phyloP scores from a whole-genome alignment of 1,284 basidiomycete species.

The Cutaneotrichosporon sp. region DNA sequence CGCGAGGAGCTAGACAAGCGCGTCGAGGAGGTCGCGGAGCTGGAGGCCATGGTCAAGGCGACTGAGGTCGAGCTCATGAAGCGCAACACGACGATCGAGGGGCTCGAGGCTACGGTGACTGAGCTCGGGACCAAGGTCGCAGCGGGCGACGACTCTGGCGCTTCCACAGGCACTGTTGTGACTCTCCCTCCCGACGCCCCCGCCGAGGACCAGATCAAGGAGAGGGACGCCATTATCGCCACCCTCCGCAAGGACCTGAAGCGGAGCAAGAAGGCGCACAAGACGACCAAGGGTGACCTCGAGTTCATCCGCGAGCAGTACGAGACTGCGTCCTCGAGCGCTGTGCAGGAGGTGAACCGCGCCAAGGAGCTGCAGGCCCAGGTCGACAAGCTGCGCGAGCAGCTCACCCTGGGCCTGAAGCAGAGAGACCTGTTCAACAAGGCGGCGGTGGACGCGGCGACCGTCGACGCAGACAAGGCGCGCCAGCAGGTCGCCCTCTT shows the following conservation, averaged over 20 bases:
- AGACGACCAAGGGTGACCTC: slow-evolving; percentile 18
- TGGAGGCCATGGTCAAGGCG: neutral
- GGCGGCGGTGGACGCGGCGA: slow-evolving; percentile 19
- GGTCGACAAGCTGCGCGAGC: slow-evolving; percentile 29
- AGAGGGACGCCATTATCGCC: slow-evolving; percentile 16
- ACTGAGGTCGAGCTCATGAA: neutral
- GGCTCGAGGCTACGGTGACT: neutral
- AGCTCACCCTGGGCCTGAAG: slow-evolving; percentile 42
- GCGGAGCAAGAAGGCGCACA: slow-evolving; percentile 7
- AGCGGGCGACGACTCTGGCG: neutral
- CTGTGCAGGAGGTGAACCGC: slow-evolving; percentile 30
- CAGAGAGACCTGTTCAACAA: slow-evolving; percentile 37
- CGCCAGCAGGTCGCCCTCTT: slow-evolving; percentile 32
- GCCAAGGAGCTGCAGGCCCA: slow-evolving; percentile 26
- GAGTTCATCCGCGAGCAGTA: slow-evolving; percentile 39
- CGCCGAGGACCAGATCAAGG: slow-evolving; percentile 11
- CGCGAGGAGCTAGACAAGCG: slow-evolving; percentile 3
- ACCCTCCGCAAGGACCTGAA: slow-evolving; percentile 17
- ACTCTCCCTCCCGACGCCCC: slow-evolving; percentile 1
- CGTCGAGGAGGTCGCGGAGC: neutral
- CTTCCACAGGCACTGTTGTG: neutral
- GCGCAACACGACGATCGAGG: slow-evolving; percentile 5
- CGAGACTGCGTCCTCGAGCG: slow-evolving; percentile 31
- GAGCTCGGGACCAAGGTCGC: neutral
- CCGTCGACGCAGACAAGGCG: slow-evolving; percentile 17